Base-by-base conservation (phyloP, 352 stramenopile species). In the Phytophthora pini region DNA sequence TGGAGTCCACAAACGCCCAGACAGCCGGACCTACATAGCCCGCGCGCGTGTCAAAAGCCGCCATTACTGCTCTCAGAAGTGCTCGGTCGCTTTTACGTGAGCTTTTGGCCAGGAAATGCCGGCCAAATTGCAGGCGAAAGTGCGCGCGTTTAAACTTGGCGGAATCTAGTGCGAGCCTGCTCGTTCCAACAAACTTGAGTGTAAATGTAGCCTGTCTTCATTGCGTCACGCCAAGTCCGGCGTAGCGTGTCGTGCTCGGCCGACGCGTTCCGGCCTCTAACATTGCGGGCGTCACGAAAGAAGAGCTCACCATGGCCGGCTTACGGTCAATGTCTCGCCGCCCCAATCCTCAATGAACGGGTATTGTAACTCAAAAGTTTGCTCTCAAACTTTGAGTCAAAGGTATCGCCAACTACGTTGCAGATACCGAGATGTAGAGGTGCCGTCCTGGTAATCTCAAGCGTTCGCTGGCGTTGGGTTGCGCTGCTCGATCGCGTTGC, bases 11-110 rank as follows among this genome's bases (percentile, higher is more conserved):
- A 61, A 65, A 66, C 15, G 2, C 9, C 32, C 11, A 13, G 46
- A 73, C 53, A 73, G 59, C 47, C 29, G 65, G 65, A 64, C 6
- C 44, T 48, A 13, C 56, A 68, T 67, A 68, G 59, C 46, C 27
- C 31, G 26, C 24, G 32, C 65, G 50, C 59, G 60, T 61, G 60
- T 70, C 65, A 73, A 73, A 66, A 69, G 65, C 51, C 52, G 52
- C 59, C 65, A 73, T 73, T 73, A 73, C 65, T 70, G 53, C 53
- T 56, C 29, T 65, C 52, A 58, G 49, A 55, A 44, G 47, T 36
- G 31, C 9, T 13, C 31, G 31, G 31, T 13, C 31, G 31, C 51
- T 72, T 72, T 72, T 72, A 72, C 64, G 24, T 11, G 41, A 65
- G 52, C 41, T 70, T 69, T 72, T 72, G 65, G 52, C 41, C 20